Percentiles rank a stretch among this genome's conserved stretches.
Evolutionary conservation across 2,329 filamentous ascomycete species (phyloP).

Genomic region (Sclerotinia borealis): DNA sequence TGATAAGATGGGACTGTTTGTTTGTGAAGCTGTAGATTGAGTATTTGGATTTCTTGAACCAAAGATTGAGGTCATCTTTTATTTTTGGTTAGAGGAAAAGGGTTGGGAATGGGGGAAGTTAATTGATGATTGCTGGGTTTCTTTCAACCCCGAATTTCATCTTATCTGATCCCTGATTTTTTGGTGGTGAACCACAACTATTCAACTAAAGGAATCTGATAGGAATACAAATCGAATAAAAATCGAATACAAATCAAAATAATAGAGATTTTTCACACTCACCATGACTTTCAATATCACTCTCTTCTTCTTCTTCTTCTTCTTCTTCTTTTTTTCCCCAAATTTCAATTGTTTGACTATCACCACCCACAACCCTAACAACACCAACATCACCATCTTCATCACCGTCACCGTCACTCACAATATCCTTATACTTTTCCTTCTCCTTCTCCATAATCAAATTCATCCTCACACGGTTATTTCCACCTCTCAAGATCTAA

Average conservation of each 20-base stretch:
- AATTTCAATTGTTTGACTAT: neutral
- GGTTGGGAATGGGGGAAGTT: neutral
- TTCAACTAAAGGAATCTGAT: too few species aligned
- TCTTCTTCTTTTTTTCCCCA: too few species aligned
- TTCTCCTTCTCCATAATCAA: neutral
- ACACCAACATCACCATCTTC: neutral
- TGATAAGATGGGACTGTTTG: neutral
- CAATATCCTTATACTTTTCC: too few species aligned
- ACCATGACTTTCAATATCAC: conserved; percentile 7
- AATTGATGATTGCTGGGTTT: neutral
- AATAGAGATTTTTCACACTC: neutral
- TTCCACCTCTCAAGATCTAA: conserved; percentile 8
- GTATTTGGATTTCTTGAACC: neutral
- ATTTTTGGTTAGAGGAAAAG: neutral
- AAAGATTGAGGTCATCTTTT: conserved; percentile 14
- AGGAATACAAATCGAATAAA: neutral
- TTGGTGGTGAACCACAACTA: too few species aligned
- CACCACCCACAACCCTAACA: neutral
- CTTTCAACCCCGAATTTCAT: too few species aligned
- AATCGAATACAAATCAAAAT: neutral
- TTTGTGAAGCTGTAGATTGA: neutral
- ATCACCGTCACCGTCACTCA: neutral
- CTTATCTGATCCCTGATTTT: too few species aligned
- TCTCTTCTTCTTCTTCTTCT: neutral
- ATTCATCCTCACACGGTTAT: conserved; percentile 12